Evolutionary conservation across 1,139 yeast genomes (phyloP), one percentile per base, ranked within the genome.

Genomic region (Blastobotrys capitulatus): DNA sequence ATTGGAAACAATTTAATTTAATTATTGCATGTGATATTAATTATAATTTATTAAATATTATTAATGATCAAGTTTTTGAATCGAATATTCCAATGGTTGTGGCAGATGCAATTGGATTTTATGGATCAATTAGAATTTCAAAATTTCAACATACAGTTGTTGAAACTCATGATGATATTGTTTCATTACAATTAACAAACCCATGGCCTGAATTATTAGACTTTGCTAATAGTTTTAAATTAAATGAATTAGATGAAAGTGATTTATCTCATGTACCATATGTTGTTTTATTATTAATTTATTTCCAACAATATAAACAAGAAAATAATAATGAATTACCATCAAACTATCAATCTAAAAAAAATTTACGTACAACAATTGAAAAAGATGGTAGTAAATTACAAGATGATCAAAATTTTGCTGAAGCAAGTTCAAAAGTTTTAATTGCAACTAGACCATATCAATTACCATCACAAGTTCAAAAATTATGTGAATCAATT

Each of bases 181-280:
- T 76, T 35, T 96, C 88, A 59, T 69, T 90, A 50, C 70, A 96
- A 46, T 69, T 90, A 4, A 84, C 83, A 52, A 55, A 62, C 2
- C 92, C 95, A 1, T 92, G 97, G 97, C 69, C 73, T 0, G 88
- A 85, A 57, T 68, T 90, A n/a, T 66, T 67, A 39, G 67, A 67
- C 0, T 82, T 74, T 58, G 74, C 79, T 9, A 77, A 79, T 50
- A 64, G 76, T 1, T 69, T 82, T 47, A 77, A 81, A 43, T 60
- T 85, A 20, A 71, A 70, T 1, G 41, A 55, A 0, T 56, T 83
- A 52, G 74, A 73, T 46, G 78, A 75, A 38, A 71, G 73, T 3
- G 81, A 78, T 18, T 79, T 80, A 52, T 79, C 87, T 0, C 83
- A 84, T 58, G 76, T 88, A 1, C 97, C 97, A 0, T 88, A 78